Conservation (phyloP, 2,329 filamentous ascomycete genomes). For the Incumbomyces lentus region DNA sequence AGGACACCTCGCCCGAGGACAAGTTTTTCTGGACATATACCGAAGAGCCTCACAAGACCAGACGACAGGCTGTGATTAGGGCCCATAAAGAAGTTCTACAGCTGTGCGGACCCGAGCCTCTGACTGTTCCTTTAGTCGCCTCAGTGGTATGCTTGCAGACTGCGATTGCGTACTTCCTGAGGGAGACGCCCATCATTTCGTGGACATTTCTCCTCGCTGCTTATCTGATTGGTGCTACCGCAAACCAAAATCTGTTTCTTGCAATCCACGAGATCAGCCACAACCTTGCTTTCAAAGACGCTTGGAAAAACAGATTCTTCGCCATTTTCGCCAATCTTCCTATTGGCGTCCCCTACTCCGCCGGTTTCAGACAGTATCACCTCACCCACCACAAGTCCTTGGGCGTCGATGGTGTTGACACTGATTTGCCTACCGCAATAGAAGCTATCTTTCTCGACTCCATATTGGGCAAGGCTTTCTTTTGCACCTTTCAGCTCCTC, state of each 20-base stretch:
- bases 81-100: constrained; percentile 96
- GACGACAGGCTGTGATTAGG: constrained; percentile 91
- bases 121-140: constrained; percentile 87
- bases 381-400: constrained; percentile 98
- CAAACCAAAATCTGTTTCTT: constrained; percentile 97
- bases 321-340: constrained; percentile 92
- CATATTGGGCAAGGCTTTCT: constrained; percentile 92
- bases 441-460: constrained; percentile 89
- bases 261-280: constrained; percentile 98
- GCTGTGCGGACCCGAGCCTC: constrained; percentile 87
- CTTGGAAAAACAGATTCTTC: constrained; percentile 69
- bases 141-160: constrained; percentile 77
- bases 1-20: constrained; percentile 27
- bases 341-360: constrained; percentile 91
- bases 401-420: constrained; percentile 90
- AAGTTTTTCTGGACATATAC: constrained; percentile 99
- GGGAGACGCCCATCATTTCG: constrained; percentile 67
- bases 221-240: constrained; percentile 85
- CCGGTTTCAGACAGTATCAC: constrained; percentile 93
- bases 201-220: constrained; percentile 76
- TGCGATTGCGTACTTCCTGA: constrained; percentile 63
- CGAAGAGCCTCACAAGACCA: constrained; percentile 87
- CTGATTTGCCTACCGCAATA: constrained; percentile 82
- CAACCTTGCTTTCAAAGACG: constrained; percentile 82
- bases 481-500: constrained; percentile 97